Evolutionary conservation across 2,329 filamentous ascomycete genomes (phyloP), one percentile per base, ranked within the genome.

Genomic region (Scedosporium minutisporum): DNA sequence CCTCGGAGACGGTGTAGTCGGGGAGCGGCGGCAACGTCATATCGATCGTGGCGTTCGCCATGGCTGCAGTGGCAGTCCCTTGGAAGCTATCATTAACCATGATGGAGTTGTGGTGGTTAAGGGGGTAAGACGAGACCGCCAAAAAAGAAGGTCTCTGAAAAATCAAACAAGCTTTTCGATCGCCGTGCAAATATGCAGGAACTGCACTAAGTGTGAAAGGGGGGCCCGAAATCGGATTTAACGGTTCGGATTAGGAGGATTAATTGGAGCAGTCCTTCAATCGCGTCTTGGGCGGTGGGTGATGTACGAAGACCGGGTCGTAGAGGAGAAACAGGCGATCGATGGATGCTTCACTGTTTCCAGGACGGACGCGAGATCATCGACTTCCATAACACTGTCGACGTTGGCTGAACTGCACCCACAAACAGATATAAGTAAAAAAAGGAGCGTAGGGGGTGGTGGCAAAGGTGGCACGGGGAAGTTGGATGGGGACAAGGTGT

Each of bases 1-100:
- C 85, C 7, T 87, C 86, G 66, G 80, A 80, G 63, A 95, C 78
- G 25, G 85, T 86, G 78, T 96, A 97, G n/a, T 82, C 76, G 58
- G 95, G 93, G 55, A 97, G 86, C 61, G 93, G 90, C 68, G 93
- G 93, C 61, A 97, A 83, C 57, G 71, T 67, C 62, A 72, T 70
- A 70, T 87, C 85, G 75, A 80, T 80, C 18, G 82, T 82, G 63
- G 78, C 72, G 72, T 85, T 87, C 71, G 74, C 73, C 77, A 81
- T 80, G 69, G 68, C 69, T 69, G 60, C 41, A 12, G 41, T 18
- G 23, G 44, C 27, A 25, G 51, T 72, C 67, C 65, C 71, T 68
- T 63, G 70, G 57, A 68, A 65, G 55, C 73, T 72, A 65, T 73
- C 68, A 71, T 77, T 77, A 66, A 74, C 74, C 77, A 79, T 80